phyloP scores from a whole-genome alignment of 495 filamentous ascomycete genomes.

The Penicillium malachiteum region DNA sequence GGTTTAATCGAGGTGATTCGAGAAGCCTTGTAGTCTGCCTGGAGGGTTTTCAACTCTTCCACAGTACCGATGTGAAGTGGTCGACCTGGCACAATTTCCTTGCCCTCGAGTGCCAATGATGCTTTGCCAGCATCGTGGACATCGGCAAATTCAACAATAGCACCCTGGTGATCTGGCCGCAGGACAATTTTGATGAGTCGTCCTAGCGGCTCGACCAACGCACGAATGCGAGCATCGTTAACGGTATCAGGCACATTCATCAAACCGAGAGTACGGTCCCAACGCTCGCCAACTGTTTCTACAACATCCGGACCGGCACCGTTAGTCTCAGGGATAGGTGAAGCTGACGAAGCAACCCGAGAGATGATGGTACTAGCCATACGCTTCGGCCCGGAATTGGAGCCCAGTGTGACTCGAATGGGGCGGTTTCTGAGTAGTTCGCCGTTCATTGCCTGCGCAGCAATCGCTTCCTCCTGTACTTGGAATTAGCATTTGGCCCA shows the following conservation, averaged over 20 bases:
- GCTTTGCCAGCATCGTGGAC: constrained; percentile 72
- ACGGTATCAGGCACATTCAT: constrained; percentile 66
- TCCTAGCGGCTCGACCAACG: constrained; percentile 59
- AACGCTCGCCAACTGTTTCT: constrained; percentile 40
- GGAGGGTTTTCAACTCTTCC: constrained; percentile 63
- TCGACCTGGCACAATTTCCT: constrained; percentile 63
- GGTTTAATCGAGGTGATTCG: constrained; percentile 40
- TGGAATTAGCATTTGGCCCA: constrained; percentile 9
- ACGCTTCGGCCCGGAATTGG: constrained; percentile 46
- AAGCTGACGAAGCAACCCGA: constrained; percentile 33
- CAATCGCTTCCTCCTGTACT: constrained; percentile 59
- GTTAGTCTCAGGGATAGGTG: constrained; percentile 38
- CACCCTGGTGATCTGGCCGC: constrained; percentile 78
- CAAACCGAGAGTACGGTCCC: constrained; percentile 55
- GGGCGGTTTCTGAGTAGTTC: constrained; percentile 66
- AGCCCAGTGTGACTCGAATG: constrained; percentile 66
- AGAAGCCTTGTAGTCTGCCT: constrained; percentile 56
- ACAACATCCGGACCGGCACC: constrained; percentile 23
- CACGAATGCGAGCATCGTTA: constrained; percentile 61
- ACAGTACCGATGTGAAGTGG: constrained; percentile 67
- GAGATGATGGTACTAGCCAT: constrained; percentile 43
- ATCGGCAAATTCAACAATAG: constrained; percentile 77
- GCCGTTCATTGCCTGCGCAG: constrained; percentile 67
- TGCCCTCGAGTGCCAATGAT: constrained; percentile 66
- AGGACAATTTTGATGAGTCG: constrained; percentile 55